Conservation (phyloP, 495 filamentous ascomycete genomes). For the Letharia lupina region DNA sequence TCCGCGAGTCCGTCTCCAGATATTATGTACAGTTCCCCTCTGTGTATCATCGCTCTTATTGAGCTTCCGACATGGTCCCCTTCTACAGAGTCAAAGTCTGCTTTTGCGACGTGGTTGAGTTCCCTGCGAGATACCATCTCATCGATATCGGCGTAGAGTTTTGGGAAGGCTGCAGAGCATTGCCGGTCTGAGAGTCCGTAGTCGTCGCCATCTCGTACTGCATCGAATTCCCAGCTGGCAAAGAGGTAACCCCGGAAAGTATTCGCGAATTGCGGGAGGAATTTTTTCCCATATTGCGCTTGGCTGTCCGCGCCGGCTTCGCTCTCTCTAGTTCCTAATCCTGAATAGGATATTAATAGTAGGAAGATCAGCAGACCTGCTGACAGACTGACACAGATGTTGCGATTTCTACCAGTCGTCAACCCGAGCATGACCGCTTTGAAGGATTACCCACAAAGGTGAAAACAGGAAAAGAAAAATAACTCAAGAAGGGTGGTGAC, state of each 20-base stretch:
- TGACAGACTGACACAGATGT: background rate
- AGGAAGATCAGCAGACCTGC: background rate
- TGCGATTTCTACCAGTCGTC: background rate
- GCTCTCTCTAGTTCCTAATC: background rate
- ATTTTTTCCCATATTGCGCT: too few relatives aligned
- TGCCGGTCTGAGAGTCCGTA: background rate
- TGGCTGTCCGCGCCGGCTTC: background rate
- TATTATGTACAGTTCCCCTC: background rate
- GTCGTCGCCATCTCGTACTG: background rate
- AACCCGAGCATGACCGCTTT: background rate
- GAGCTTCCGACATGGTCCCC: background rate
- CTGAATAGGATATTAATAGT: background rate
- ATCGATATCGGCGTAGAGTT: background rate
- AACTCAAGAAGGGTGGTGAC: too few relatives aligned
- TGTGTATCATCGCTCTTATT: background rate
- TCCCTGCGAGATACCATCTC: background rate
- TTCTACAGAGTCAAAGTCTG: background rate
- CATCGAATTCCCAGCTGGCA: background rate
- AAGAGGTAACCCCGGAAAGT: background rate
- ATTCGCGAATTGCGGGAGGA: background rate
- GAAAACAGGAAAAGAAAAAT: too few relatives aligned
- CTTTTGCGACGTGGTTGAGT: background rate
- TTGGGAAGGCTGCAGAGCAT: background rate
- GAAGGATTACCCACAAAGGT: too few relatives aligned
- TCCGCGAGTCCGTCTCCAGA: background rate